A percentile compares a stretch with the other conserved stretches of the same genome.
phyloP scores from a whole-genome alignment of 1,139 yeast genomes.

The Zygoascus meyerae region DNA sequence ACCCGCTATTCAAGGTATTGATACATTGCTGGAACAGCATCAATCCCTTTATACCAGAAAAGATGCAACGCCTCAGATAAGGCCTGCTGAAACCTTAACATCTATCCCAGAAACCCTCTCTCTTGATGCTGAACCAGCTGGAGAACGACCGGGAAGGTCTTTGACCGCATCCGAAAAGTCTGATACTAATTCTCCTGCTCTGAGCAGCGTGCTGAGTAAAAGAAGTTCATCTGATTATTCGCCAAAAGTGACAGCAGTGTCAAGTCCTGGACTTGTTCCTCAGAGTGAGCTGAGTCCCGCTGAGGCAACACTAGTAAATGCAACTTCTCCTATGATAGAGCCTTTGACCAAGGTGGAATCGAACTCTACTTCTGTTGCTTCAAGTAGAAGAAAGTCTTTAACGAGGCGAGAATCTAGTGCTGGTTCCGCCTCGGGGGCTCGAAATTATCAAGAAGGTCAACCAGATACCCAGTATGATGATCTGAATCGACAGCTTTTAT shows the following conservation, averaged over 20 bases:
- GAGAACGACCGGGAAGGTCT: not conserved
- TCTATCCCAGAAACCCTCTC: conserved; percentile 17
- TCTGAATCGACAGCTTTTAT: conserved; percentile 30
- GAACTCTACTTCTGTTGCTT: not conserved
- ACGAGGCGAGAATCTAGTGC: not conserved
- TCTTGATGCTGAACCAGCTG: conserved; percentile 8
- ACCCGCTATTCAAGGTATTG: conserved; percentile 18
- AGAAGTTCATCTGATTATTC: conserved; percentile 5
- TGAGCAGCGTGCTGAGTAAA: conserved; percentile 6
- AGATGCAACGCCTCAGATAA: conserved; percentile 2
- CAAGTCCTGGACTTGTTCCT: conserved; percentile 16
- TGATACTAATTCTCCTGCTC: not conserved
- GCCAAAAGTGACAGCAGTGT: conserved; percentile 7
- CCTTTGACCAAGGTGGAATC: not conserved
- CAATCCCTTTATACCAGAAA: conserved; percentile 17
- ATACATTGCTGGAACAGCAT: conserved; percentile 20
- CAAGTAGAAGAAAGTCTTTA: not conserved
- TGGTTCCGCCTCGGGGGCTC: not conserved
- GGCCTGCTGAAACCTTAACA: conserved; percentile 12
- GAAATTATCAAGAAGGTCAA: not conserved
- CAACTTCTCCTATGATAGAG: conserved; percentile 5
- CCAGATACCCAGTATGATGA: conserved; percentile 7
- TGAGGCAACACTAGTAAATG: conserved; percentile 2
- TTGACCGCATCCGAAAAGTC: not conserved
- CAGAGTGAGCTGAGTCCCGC: conserved; percentile 15